These are phyloP conservation scores for Alternaria sp. DNA, from an alignment of 2,329 filamentous ascomycete genomes.

Conservation along the genomic window DNA sequence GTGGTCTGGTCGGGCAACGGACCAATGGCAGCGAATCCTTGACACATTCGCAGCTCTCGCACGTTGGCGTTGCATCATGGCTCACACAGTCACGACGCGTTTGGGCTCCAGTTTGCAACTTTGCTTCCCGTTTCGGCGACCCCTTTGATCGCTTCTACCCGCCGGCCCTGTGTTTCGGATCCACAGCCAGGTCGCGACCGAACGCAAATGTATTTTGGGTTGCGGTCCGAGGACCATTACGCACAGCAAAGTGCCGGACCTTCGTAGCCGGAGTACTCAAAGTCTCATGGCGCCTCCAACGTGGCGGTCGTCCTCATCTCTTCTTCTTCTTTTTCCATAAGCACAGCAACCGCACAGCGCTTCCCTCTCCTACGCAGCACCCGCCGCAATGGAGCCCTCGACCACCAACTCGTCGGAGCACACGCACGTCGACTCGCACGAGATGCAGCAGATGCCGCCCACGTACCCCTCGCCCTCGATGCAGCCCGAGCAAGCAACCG, in stretches of 20 bases:
- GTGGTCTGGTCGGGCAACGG: not conserved
- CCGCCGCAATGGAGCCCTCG: conserved; percentile 23
- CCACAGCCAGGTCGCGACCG: conserved; percentile 10
- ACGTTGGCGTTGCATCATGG: conserved; percentile 10
- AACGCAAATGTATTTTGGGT: conserved; percentile 6
- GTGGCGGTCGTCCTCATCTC: not conserved
- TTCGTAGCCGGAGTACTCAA: not conserved
- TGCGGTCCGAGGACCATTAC: not conserved
- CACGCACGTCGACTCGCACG: conserved; percentile 17
- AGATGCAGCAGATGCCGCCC: conserved; percentile 8
- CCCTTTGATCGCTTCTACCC: conserved; percentile 1
- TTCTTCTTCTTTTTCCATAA: not conserved
- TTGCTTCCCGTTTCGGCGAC: conserved; percentile 11
- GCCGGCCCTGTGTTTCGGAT: not conserved
- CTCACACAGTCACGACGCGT: not conserved
- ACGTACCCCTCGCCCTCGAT: conserved; percentile 13
- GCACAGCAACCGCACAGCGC: not conserved
- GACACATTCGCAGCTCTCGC: conserved; percentile 5
- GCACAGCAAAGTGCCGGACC: not conserved
- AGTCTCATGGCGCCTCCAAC: not conserved
- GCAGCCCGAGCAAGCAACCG: conserved; percentile 18
- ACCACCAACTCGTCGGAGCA: conserved; percentile 18
- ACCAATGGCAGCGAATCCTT: conserved; percentile 7
- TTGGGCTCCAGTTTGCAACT: conserved; percentile 3
- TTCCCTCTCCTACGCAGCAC: not conserved